phyloP scores from a whole-genome alignment of 108 stramenopile species.

The Pelagomonas calceolata region DNA sequence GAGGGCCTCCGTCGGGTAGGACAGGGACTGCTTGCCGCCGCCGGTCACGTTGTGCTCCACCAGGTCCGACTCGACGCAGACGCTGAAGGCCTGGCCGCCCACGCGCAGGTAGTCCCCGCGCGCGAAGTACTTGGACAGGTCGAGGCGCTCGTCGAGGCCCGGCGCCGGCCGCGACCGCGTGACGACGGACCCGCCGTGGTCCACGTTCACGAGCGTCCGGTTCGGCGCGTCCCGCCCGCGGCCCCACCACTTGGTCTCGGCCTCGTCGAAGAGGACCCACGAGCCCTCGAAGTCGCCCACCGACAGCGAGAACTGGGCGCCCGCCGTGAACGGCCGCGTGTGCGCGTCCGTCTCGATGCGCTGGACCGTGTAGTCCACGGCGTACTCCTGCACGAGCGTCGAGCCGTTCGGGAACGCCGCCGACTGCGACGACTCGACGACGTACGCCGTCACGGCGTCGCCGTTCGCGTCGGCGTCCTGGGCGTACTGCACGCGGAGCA shows the following conservation, averaged over 20 bases:
- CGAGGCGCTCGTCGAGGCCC: not conserved
- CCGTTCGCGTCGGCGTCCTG: conserved; percentile 39
- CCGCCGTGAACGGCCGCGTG: conserved; percentile 31
- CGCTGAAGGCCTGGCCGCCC: conserved; percentile 43
- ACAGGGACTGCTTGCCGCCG: no score
- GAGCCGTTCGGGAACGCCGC: conserved; percentile 27
- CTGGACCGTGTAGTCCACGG: conserved; percentile 28
- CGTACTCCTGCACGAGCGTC: not conserved
- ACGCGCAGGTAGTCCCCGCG: conserved; percentile 47
- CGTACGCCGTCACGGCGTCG: conserved; percentile 31
- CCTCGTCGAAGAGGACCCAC: not conserved
- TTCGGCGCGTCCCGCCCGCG: no score
- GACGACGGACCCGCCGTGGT: not conserved
- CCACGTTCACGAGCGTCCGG: not conserved
- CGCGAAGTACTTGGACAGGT: conserved; percentile 27
- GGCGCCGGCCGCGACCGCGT: not conserved
- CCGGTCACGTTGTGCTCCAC: not conserved
- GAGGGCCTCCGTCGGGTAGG: no score
- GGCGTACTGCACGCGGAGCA: conserved; percentile 35
- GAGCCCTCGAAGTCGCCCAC: conserved; percentile 45
- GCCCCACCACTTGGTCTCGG: no score
- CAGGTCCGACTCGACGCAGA: conserved; percentile 28
- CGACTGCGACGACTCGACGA: conserved; percentile 36
- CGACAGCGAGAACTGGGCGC: conserved; percentile 45
- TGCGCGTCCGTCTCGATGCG: conserved; percentile 47